phyloP scores from a whole-genome alignment of 176 grass and related monocot genomes.

The Coix lacrymajobi region DNA sequence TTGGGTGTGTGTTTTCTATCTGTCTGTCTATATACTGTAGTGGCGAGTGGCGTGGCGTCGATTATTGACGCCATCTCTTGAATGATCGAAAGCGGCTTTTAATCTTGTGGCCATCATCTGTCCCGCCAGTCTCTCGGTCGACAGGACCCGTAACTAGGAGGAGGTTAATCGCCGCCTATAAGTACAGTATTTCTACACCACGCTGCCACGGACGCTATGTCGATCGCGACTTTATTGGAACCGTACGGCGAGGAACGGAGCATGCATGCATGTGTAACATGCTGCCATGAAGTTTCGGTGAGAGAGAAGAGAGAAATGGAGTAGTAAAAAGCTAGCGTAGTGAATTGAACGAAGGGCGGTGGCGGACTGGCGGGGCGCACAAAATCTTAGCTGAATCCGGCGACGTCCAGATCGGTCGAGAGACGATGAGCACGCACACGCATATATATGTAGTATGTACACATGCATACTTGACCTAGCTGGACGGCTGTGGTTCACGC shows the following conservation, averaged over 20 bases:
- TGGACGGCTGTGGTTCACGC: neutral
- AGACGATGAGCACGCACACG: too few species aligned
- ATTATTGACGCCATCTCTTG: conserved; percentile 9
- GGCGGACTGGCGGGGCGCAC: neutral
- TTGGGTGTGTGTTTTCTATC: neutral
- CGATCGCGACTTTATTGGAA: neutral
- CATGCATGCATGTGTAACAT: neutral
- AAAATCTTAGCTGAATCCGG: neutral
- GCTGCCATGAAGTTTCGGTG: neutral
- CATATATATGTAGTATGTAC: neutral
- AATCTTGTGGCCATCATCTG: neutral
- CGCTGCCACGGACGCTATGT: neutral
- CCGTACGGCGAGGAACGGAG: neutral
- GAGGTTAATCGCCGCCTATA: neutral
- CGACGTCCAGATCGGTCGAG: neutral
- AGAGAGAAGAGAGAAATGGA: neutral
- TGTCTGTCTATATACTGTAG: neutral
- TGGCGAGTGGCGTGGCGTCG: neutral
- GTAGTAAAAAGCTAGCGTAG: neutral
- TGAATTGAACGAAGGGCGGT: neutral
- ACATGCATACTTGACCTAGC: neutral
- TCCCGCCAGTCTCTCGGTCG: neutral
- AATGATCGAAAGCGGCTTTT: neutral
- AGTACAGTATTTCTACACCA: neutral
- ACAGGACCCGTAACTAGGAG: neutral